phyloP scores from a whole-genome alignment of 1,284 basidiomycete genomes.

The Ganoderma lingzhi region DNA sequence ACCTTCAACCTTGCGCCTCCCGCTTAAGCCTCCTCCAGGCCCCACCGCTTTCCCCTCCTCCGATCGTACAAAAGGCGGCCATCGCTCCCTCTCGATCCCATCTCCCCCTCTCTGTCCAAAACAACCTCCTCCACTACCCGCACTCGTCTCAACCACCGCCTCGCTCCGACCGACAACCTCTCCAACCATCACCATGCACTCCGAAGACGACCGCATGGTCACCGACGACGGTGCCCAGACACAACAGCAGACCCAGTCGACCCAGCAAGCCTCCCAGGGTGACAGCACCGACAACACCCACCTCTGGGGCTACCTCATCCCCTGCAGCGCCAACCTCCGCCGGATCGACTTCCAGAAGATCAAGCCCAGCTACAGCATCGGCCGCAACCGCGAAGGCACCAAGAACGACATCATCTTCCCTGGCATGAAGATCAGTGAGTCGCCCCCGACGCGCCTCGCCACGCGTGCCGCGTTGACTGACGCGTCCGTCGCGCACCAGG shows the following conservation, averaged over 20 bases:
- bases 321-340: conserved; percentile 56
- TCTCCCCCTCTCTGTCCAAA: neutral
- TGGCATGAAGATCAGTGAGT: conserved; percentile 80
- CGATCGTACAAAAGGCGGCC: conserved; percentile 13
- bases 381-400: conserved; percentile 51
- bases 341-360: conserved; percentile 69
- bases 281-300: conserved; percentile 49
- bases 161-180: neutral
- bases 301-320: conserved; percentile 75
- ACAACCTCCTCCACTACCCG: neutral
- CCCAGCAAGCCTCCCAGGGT: conserved; percentile 41
- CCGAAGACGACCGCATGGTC: conserved; percentile 22
- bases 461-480: conserved; percentile 30
- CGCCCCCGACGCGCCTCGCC: conserved; percentile 26
- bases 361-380: conserved; percentile 57
- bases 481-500: conserved; percentile 50
- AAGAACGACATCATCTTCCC: conserved; percentile 64
- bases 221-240: conserved; percentile 29
- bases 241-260: conserved; percentile 41
- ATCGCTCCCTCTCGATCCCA: neutral
- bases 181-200: conserved; percentile 10
- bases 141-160: neutral
- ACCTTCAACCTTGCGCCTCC: neutral
- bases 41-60: neutral
- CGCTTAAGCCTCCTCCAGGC: conserved; percentile 6